phyloP scores from a whole-genome alignment of 148 eudicot species.

The Arctostaphylos glauca region DNA sequence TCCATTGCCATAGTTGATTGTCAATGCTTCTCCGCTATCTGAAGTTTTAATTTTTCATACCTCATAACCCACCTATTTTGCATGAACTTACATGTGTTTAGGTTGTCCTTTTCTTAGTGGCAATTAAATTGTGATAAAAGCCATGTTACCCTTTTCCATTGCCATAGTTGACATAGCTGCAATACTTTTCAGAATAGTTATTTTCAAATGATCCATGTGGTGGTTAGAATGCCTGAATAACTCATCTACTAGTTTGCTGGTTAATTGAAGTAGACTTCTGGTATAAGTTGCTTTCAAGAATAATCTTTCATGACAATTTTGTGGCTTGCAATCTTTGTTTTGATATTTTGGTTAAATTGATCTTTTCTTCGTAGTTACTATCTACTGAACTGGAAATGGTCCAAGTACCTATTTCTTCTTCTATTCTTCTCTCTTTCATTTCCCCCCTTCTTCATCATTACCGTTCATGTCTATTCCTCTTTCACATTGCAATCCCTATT shows the following conservation, averaged over 20 bases:
- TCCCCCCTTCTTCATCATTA: background rate
- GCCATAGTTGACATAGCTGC: background rate
- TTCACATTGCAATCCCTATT: background rate
- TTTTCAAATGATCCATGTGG: background rate
- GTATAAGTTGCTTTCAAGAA: slow-evolving; percentile 6
- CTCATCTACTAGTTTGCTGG: background rate
- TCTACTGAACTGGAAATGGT: background rate
- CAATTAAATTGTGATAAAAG: background rate
- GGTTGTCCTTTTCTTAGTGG: background rate
- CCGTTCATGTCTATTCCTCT: background rate
- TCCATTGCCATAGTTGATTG: background rate
- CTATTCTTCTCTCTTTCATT: background rate
- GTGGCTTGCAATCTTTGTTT: background rate
- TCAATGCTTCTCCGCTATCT: background rate
- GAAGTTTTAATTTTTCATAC: background rate
- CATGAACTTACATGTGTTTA: background rate
- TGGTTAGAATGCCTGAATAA: background rate
- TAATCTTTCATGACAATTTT: background rate
- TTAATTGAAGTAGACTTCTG: background rate
- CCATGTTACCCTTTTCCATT: background rate
- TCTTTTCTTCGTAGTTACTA: background rate
- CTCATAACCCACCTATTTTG: background rate
- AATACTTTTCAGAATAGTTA: background rate
- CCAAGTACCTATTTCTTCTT: background rate
- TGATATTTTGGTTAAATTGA: background rate